phyloP scores from a whole-genome alignment of 495 filamentous ascomycete species.

The Podospora anserina region DNA sequence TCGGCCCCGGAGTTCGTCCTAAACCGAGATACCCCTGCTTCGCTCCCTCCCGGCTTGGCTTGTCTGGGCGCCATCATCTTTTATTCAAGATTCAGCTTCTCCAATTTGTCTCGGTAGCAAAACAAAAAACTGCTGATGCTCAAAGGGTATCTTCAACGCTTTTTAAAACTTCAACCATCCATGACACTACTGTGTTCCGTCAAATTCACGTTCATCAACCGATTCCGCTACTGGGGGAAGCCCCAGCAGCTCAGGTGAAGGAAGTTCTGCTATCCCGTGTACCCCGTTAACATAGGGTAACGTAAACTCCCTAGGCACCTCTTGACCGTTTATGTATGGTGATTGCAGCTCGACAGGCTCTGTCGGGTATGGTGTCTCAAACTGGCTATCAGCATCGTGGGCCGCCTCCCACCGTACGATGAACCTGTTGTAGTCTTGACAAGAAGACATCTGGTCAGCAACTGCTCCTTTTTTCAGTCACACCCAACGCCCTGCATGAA shows the following conservation, averaged over 20 bases:
- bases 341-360: slow-evolving; percentile 32
- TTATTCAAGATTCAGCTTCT: not conserved
- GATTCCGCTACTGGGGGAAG: slow-evolving; percentile 29
- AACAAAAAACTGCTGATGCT: not conserved
- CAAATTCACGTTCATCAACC: slow-evolving; percentile 16
- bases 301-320: not conserved
- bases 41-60: not conserved
- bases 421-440: slow-evolving; percentile 33
- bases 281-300: slow-evolving; percentile 6
- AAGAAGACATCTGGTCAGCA: slow-evolving; percentile 7
- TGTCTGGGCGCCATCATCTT: not conserved
- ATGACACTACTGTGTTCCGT: slow-evolving; percentile 15
- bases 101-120: not conserved
- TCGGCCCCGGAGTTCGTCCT: not conserved
- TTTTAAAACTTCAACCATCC: not conserved
- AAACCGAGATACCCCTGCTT: not conserved
- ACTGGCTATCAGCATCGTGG: slow-evolving; percentile 30
- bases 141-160: not conserved
- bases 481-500: not conserved
- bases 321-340: slow-evolving; percentile 26
- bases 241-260: slow-evolving; percentile 18
- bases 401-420: slow-evolving; percentile 31
- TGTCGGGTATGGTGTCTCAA: slow-evolving; percentile 29
- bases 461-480: not conserved
- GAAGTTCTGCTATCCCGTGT: slow-evolving; percentile 22